Conservation (phyloP, 495 filamentous ascomycete genomes). For the Penicillium coffeae region DNA sequence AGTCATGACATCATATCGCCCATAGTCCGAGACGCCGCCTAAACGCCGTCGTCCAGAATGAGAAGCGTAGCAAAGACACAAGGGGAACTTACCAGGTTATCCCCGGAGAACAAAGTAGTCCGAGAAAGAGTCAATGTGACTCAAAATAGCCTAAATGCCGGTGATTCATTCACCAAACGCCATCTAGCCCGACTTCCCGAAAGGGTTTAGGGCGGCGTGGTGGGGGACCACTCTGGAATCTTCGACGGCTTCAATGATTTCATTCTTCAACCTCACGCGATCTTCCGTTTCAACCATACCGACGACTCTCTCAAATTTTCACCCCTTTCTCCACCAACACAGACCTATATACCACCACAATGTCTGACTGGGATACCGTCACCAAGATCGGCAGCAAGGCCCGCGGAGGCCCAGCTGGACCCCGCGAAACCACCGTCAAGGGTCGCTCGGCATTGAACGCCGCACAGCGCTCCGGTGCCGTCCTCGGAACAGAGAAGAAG, state of each 20-base stretch:
- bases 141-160: background rate
- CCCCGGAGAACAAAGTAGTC: no score
- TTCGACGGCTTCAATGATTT: slow-evolving; percentile 45
- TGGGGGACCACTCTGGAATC: slow-evolving; percentile 37
- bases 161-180: background rate
- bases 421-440: slow-evolving; percentile 81
- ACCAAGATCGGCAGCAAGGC: slow-evolving; percentile 91
- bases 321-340: slow-evolving; percentile 3
- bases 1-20: no score
- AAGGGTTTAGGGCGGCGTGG: background rate
- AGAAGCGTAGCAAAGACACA: no score
- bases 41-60: no score
- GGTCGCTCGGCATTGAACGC: slow-evolving; percentile 88
- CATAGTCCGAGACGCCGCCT: no score
- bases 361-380: slow-evolving; percentile 77
- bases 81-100: no score
- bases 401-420: slow-evolving; percentile 50
- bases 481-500: slow-evolving; percentile 93
- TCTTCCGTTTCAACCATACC: slow-evolving; percentile 9
- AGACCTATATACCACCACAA: slow-evolving; percentile 22
- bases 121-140: background rate
- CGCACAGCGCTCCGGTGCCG: slow-evolving; percentile 70
- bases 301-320: background rate
- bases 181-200: background rate
- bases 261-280: slow-evolving; percentile 32